Evolutionary conservation across 2,329 filamentous ascomycete genomes (phyloP), one percentile per base, ranked within the genome.

Genomic region (Didymella glomerata): DNA sequence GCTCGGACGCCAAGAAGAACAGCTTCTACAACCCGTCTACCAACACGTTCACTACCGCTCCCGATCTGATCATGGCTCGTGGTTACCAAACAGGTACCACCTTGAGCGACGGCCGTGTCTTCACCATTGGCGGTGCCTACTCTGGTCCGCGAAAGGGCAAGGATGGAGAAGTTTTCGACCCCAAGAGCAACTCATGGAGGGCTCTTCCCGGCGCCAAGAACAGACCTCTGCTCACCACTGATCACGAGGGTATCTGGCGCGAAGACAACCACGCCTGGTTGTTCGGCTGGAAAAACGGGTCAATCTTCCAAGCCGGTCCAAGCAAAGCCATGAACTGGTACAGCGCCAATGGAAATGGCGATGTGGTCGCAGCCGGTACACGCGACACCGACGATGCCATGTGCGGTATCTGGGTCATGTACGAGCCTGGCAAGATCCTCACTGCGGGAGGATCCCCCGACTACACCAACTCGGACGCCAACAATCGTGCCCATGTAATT

Each of bases 111-210:
- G 64, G 64, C 25, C 60, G 63, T 11, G 57, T 71, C 30, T 71
- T 71, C 57, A 71, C 67, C 25, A 69, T 71, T n/a, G 68, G 68
- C 16, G 68, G 67, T 20, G 67, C 66, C 25, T 71, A 69, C 51
- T 68, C 66, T 24, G 68, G 68, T 11, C 63, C 62, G 4, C 63
- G 62, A 18, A 50, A 57, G 48, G 67, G 63, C 41, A 71, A 71
- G 34, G 63, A 71, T 30, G 68, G 68, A 25, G 68, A 71, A 28
- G 60, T 70, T 4, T 70, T 64, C 53, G 53, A 68, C 32, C 60
- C 67, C 2, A 48, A 42, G n/a, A 66, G 56, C 30, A 70, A 68
- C 36, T 57, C 63, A 3, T 70, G 68, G 68, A 67, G 62, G 22
- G 50, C 61, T 24, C 61, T 70, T 5, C 68, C 67, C 10, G 60